Percentiles rank a stretch among this genome's conserved stretches.
phyloP scores from a whole-genome alignment of 129 eudicot genomes.

The Centella asiatica region DNA sequence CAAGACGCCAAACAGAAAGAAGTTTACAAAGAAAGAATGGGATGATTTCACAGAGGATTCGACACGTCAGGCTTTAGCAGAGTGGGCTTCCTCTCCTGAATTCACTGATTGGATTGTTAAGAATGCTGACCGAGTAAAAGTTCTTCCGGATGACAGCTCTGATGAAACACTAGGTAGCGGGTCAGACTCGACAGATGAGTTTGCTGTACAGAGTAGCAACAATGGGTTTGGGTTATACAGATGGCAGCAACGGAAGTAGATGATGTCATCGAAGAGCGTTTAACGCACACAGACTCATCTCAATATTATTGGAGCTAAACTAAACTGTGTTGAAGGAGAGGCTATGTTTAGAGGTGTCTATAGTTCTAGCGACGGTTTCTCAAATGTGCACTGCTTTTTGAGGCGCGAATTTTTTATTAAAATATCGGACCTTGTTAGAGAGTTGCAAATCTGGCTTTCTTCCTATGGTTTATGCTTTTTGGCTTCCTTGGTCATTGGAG shows the following conservation, averaged over 20 bases:
- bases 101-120: slow-evolving; percentile 72
- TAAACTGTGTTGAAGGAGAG: not conserved
- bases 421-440: too few relatives aligned
- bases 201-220: slow-evolving; percentile 29
- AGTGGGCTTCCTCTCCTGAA: slow-evolving; percentile 63
- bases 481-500: too few relatives aligned
- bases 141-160: slow-evolving; percentile 40
- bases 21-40: slow-evolving; percentile 66
- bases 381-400: not conserved
- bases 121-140: slow-evolving; percentile 50
- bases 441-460: too few relatives aligned
- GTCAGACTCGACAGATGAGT: slow-evolving; percentile 66
- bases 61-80: slow-evolving; percentile 58
- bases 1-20: slow-evolving; percentile 63
- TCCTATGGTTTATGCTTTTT: too few relatives aligned
- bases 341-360: too few relatives aligned
- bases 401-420: not conserved
- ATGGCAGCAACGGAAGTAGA: slow-evolving; percentile 27
- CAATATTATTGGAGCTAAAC: not conserved
- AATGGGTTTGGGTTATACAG: slow-evolving; percentile 35
- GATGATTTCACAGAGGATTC: slow-evolving; percentile 69
- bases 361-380: too few relatives aligned
- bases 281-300: not conserved
- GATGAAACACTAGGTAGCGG: slow-evolving; percentile 49
- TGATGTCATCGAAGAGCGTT: not conserved